Evolutionary conservation across 495 filamentous ascomycete species (phyloP).

Genomic region (Cercophora samala): DNA sequence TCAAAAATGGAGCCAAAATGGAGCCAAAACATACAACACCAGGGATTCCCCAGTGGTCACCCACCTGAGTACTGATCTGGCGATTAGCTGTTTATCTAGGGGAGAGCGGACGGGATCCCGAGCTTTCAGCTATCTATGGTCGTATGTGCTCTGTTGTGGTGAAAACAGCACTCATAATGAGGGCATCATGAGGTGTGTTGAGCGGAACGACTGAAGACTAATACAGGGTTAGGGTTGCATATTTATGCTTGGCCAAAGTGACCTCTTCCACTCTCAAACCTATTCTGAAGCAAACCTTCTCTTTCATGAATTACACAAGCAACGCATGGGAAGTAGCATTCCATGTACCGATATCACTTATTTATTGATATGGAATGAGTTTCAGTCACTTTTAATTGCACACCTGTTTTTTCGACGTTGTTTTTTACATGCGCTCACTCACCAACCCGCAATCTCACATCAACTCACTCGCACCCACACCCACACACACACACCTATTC

Average conservation of each 20-base stretch:
- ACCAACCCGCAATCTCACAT: neutral
- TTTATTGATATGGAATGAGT: neutral
- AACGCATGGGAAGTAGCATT: neutral
- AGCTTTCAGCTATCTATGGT: conserved; percentile 45
- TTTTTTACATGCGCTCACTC: neutral
- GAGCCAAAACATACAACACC: neutral
- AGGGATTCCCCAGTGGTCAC: neutral
- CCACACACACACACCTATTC: neutral
- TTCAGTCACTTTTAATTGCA: neutral
- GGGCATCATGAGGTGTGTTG: neutral
- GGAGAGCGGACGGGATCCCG: conserved; percentile 54
- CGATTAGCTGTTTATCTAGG: conserved; percentile 38
- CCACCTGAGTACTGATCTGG: neutral
- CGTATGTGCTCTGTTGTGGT: conserved; percentile 31
- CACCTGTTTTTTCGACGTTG: neutral
- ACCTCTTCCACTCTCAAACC: neutral
- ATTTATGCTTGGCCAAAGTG: neutral
- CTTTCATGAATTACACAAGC: neutral
- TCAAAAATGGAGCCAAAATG: neutral
- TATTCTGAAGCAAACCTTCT: neutral
- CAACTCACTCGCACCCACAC: neutral
- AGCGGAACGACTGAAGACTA: neutral
- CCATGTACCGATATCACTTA: no score
- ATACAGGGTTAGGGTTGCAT: neutral
- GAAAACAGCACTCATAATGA: neutral